phyloP scores from a whole-genome alignment of 345 rosid genomes.

The Boechera divaricarpa region DNA sequence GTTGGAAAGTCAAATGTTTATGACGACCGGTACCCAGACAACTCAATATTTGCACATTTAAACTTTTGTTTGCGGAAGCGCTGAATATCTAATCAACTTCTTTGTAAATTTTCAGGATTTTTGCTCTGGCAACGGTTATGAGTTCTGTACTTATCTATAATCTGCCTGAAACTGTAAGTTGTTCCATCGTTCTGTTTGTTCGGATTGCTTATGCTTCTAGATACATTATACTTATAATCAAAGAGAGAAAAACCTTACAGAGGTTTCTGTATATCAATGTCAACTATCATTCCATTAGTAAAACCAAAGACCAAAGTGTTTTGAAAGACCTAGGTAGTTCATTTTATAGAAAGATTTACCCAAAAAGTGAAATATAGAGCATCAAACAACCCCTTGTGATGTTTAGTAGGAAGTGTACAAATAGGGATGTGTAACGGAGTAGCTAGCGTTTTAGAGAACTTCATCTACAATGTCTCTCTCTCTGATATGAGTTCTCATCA shows the following conservation, averaged over 20 bases:
- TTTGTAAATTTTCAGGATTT: conserved; percentile 67
- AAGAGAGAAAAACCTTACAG: conserved; percentile 1
- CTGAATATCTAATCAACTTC: conserved; percentile 7
- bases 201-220: conserved; percentile 21
- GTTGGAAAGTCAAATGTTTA: conserved; percentile 98
- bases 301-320: conserved; percentile 15
- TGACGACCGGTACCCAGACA: conserved; percentile 78
- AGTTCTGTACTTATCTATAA: conserved; percentile 97
- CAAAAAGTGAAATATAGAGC: background rate
- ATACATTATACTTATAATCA: background rate
- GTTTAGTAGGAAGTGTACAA: conserved; percentile 16
- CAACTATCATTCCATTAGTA: background rate
- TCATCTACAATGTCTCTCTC: conserved; percentile 18
- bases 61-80: background rate
- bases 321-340: conserved; percentile 9
- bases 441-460: conserved; percentile 15
- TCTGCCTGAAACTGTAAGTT: conserved; percentile 95
- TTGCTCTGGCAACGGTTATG: conserved; percentile 96
- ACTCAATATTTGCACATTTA: background rate
- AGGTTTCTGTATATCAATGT: conserved; percentile 6
- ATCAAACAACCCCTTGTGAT: background rate
- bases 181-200: conserved; percentile 33
- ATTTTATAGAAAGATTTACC: background rate
- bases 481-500: conserved; percentile 47
- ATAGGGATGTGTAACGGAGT: conserved; percentile 4